Conservation (phyloP, 2,329 filamentous ascomycete species). For the Sporothrix globosa region DNA sequence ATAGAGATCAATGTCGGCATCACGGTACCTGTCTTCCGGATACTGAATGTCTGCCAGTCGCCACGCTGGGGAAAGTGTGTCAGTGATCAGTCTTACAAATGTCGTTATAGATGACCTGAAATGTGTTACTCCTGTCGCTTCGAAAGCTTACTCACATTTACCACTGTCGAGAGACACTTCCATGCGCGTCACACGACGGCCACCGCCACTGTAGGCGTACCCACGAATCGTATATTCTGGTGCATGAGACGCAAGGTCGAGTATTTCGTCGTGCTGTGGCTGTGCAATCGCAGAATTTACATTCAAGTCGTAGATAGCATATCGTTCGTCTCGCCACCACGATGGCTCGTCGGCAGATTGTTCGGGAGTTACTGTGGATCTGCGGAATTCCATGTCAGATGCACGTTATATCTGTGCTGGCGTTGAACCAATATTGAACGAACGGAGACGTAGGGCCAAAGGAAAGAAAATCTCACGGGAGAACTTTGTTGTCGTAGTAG, state of each 20-base stretch:
- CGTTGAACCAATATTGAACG: background rate
- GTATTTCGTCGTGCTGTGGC: conserved; percentile 59
- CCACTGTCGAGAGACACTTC: conserved; percentile 85
- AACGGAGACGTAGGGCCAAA: too few species aligned
- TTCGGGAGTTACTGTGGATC: conserved; percentile 79
- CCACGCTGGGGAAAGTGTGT: conserved; percentile 59
- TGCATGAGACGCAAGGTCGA: conserved; percentile 13
- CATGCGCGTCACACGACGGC: conserved; percentile 78
- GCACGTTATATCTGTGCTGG: background rate
- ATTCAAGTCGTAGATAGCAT: conserved; percentile 90
- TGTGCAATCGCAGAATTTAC: conserved; percentile 69
- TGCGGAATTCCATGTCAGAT: background rate
- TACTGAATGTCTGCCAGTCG: conserved; percentile 75
- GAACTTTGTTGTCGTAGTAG: conserved; percentile 87
- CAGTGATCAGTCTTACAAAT: too few species aligned
- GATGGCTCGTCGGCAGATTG: conserved; percentile 26
- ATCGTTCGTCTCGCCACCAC: conserved; percentile 81
- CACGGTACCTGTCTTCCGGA: conserved; percentile 81
- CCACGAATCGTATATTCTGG: conserved; percentile 67
- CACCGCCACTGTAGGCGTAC: conserved; percentile 88
- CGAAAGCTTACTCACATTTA: conserved; percentile 44
- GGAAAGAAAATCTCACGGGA: conserved; percentile 57
- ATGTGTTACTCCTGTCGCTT: too few species aligned
- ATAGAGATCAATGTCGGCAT: conserved; percentile 47
- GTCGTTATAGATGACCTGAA: too few species aligned